Evolutionary conservation across 371 early-diverging fungal genomes (phyloP).

Genomic region (Syncephalastrum monosporum): DNA sequence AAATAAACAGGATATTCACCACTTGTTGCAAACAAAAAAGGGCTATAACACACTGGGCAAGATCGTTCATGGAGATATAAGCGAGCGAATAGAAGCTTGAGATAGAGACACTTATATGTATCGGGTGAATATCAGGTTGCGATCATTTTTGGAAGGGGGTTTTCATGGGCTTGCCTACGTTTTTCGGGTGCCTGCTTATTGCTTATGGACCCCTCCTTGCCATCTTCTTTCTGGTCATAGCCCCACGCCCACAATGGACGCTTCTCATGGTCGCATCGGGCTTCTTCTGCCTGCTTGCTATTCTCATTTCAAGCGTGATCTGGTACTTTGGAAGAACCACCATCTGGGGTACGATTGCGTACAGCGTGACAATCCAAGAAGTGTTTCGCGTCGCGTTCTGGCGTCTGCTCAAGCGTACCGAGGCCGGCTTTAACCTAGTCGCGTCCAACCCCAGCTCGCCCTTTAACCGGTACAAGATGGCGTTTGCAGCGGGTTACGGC

Average conservation of each 20-base stretch:
- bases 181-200: constrained; percentile 71
- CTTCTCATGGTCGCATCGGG: constrained; percentile 41
- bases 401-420: constrained; percentile 58
- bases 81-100: too few species aligned
- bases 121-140: too few species aligned
- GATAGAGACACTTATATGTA: too few species aligned
- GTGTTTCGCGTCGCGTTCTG: constrained; percentile 59
- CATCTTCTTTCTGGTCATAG: constrained; percentile 69
- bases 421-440: constrained; percentile 55
- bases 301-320: constrained; percentile 66
- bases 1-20: too few species aligned
- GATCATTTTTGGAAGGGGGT: too few species aligned
- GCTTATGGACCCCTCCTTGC: constrained; percentile 76
- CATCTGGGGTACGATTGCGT: constrained; percentile 50
- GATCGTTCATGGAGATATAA: too few species aligned
- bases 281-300: constrained; percentile 74
- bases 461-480: constrained; percentile 58
- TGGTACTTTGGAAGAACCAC: constrained; percentile 59
- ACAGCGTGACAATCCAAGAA: constrained; percentile 68
- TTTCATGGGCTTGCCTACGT: constrained; percentile 60
- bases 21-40: too few species aligned
- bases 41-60: too few species aligned
- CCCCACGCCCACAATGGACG: constrained; percentile 67
- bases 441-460: constrained; percentile 57
- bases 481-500: constrained; percentile 68